Evolutionary conservation across 2,329 filamentous ascomycete genomes (phyloP), one percentile per base, ranked within the genome.

Genomic region (Fusarium buharicum): DNA sequence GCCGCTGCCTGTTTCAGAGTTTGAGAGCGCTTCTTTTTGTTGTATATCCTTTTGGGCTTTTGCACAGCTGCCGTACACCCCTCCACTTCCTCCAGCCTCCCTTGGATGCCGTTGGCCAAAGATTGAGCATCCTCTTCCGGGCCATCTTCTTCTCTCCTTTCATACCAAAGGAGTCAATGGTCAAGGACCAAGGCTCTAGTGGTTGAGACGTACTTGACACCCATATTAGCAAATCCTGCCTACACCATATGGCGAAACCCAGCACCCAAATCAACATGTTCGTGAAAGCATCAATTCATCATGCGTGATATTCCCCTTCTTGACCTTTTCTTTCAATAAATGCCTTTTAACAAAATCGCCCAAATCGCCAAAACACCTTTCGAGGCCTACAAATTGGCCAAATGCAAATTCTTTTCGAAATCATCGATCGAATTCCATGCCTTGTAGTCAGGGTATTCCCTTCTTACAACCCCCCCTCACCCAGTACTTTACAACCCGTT

Each of bases 251-350:
- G n/a, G 13, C 14, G 16, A 39, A 43, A 12, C 17, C 16, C 20
- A 13, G 12, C 27, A 20, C n/a, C 28, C 40, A 54, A 24, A 28
- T 30, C 22, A 55, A 31, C 28, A 50, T 40, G 18, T 46, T 50
- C 55, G 16, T 64, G 50, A 57, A 50, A 57, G 18, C 61, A 18
- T 64, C 50, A 62, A 65, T 24, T 64, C 61, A 57, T 64, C 28
- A 43, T 24, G 34, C 51, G 49, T 49, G 13, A 63, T 17, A 50
- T 49, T 20, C 20, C 20, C 14, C 31, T 31, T 27, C 18, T 46
- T n/a, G 0, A 10, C 16, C 17, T 31, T 8, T 45, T 28, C 22
- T 16, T 30, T 49, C 3, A 34, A 8, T 39, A 6, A 20, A 31
- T 11, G 28, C 31, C 37, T 8, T 31, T 18, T 43, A 13, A 33